Evolutionary conservation across 2,329 filamentous ascomycete species (phyloP), one percentile per base, ranked within the genome.

Genomic region (Talaromyces sp.): DNA sequence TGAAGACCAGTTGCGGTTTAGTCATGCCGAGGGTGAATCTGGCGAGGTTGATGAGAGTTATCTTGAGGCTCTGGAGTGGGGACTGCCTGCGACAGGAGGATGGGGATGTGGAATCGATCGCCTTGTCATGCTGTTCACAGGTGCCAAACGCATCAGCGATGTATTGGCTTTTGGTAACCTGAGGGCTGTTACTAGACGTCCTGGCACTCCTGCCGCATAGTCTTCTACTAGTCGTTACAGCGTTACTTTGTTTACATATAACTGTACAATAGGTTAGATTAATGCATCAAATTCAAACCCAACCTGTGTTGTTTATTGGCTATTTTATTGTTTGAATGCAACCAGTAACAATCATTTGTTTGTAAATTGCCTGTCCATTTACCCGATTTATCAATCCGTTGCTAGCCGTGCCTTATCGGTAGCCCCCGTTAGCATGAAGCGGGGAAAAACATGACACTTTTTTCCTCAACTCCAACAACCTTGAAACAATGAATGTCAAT

Each of bases 41-140:
- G 62, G 76, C 54, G 64, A 81, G 63, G 65, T 81, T 70, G 91
- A 97, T 65, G 88, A 95, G 75, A 88, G 84, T 65, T 99, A 96
- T 66, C 77, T 97, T 42, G 83, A 87, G 62, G 90, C 90, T 3
- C 74, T 99, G 46, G 90, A 96, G 70, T 91, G 90, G 75, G 94
- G 91, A 0, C 76, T 99, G 54, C 94, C 94, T n/a, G 91, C 94
- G 0, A 99, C 94, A 0, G 94, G 93, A 0, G 94, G 94, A 4
- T 99, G 94, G 94, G 94, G 94, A 1, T 95, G 91, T 65, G 94
- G 94, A 1, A 79, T 99, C 37, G 94, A 99, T 74, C 81, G 94
- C 48, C 77, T 99, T 47, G 88, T 91, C 33, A 99, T 99, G 94
- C 75, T 97, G 44, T 90, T 97, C 65, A 85, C 88, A 1, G 91